These are phyloP conservation scores for Trametopsis cervina DNA, from an alignment of 768 basidiomycete species.

Conservation along the genomic window DNA sequence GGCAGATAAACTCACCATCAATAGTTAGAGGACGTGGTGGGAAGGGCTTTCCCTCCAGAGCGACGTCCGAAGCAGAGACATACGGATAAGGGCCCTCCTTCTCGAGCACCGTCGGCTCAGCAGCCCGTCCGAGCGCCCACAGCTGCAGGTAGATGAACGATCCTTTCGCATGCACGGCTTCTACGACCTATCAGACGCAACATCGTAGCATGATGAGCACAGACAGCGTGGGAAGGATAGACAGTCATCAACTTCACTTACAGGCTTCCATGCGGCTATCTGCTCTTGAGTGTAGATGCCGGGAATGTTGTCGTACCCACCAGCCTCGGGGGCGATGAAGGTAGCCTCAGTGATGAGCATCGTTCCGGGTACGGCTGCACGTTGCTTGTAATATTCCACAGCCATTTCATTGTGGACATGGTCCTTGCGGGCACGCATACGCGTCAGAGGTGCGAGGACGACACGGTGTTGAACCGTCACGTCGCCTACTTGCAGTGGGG, in stretches of 20 bases:
- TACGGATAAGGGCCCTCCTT: constrained; percentile 24
- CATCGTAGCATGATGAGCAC: neutral
- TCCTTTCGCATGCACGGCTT: constrained; percentile 45
- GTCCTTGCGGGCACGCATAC: constrained; percentile 27
- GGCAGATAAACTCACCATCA: neutral
- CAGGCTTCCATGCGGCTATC: constrained; percentile 38
- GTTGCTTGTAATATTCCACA: constrained; percentile 23
- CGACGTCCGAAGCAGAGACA: constrained; percentile 19
- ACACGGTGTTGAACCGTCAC: constrained; percentile 38
- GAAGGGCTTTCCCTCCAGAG: no score
- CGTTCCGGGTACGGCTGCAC: constrained; percentile 38
- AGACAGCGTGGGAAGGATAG: neutral
- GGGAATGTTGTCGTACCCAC: constrained; percentile 40
- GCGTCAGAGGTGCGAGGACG: constrained; percentile 45
- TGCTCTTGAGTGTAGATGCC: constrained; percentile 59
- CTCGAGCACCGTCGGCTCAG: constrained; percentile 25
- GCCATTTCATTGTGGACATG: constrained; percentile 23
- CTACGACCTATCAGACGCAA: constrained; percentile 33
- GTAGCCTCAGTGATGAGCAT: constrained; percentile 50
- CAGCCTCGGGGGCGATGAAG: constrained; percentile 39
- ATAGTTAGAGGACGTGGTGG: constrained; percentile 18
- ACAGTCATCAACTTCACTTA: constrained; percentile 11
- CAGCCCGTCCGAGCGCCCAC: constrained; percentile 44
- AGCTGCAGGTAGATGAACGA: constrained; percentile 47
- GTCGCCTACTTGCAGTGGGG: constrained; percentile 35